Percentiles rank a stretch among this genome's conserved stretches.
Conservation (phyloP, 2,329 filamentous ascomycete species). For the Onygena corvina region DNA sequence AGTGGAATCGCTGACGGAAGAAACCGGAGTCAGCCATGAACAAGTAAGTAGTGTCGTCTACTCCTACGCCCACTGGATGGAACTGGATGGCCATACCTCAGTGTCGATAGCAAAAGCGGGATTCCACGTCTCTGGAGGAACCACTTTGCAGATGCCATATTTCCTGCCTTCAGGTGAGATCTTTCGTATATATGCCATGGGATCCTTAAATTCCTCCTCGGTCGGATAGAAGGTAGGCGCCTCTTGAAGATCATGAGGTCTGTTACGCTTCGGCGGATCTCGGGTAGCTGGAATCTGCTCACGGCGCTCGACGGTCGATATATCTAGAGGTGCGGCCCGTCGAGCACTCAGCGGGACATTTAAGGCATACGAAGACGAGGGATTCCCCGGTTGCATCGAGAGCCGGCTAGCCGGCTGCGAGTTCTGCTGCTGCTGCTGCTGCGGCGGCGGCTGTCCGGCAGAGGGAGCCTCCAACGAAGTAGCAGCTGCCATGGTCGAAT, state of each 20-base stretch:
- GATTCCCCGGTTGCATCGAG: constrained; percentile 32
- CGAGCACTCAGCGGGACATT: constrained; percentile 53
- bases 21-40: background rate
- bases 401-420: constrained; percentile 25
- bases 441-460: constrained; percentile 23
- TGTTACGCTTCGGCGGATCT: constrained; percentile 62
- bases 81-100: constrained; percentile 52
- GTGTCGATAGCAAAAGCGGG: constrained; percentile 94
- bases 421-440: constrained; percentile 12
- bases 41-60: background rate
- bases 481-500: constrained; percentile 34
- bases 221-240: constrained; percentile 85
- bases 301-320: constrained; percentile 82
- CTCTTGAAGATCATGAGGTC: constrained; percentile 75
- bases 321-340: constrained; percentile 58
- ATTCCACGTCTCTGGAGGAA: constrained; percentile 88
- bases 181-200: constrained; percentile 84
- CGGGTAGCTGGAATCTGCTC: constrained; percentile 66
- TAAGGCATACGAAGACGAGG: constrained; percentile 34
- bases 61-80: background rate
- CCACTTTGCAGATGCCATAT: constrained; percentile 90
- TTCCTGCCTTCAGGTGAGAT: constrained; percentile 75
- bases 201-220: constrained; percentile 88
- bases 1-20: constrained; percentile 70
- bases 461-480: constrained; percentile 21